Evolutionary conservation across 140 eudicot species (phyloP), one percentile per base, ranked within the genome.

Genomic region (Bidens hawaiensis): DNA sequence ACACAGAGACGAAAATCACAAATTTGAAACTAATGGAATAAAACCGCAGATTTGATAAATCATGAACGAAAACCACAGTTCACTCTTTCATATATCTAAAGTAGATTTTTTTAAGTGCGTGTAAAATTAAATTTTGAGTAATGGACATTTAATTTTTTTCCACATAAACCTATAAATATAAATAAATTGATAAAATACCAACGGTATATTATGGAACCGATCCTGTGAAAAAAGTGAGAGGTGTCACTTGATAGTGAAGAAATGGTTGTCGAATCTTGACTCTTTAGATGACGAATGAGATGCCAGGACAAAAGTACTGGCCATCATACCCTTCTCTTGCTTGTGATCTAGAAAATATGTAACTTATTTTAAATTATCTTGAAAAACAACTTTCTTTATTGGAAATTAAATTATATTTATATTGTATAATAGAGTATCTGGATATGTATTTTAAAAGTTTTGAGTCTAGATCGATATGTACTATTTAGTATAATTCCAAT

Each of bases 261-360:
- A 60, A 60, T 48, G 69, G 54, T 48, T 59, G 64, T 70, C 69
- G 75, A 70, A 70, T 70, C 75, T 70, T 48, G 54, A 70, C 75
- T 70, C 68, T 70, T 54, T 54, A 33, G 53, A 70, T 70, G 54
- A 70, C 55, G 53, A 70, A 70, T 4, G 60, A 23, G 33, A 60
- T 60, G 62, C 68, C 69, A 60, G 25, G 64, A 67, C 72, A 53
- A 70, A 70, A 70, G 69, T 34, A 16, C n/a, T n/a, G n/a, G 8
- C 62, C 33, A 36, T 31, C 34, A 60, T 60, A 43, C 10, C 28
- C 27, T 67, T 16, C 33, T 23, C 27, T 45, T 68, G 65, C 74
- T 41, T 67, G 52, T 67, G 68, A 43, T 43, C 68, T 62, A 62
- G 15, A 62, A 62, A 42, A 23, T 62, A 62, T 41, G 14, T 5